A percentile compares a stretch with the other conserved stretches of the same genome.
These are phyloP conservation scores for Sporothrix phasma DNA, from an alignment of 2,329 filamentous ascomycete genomes.

Conservation along the genomic window DNA sequence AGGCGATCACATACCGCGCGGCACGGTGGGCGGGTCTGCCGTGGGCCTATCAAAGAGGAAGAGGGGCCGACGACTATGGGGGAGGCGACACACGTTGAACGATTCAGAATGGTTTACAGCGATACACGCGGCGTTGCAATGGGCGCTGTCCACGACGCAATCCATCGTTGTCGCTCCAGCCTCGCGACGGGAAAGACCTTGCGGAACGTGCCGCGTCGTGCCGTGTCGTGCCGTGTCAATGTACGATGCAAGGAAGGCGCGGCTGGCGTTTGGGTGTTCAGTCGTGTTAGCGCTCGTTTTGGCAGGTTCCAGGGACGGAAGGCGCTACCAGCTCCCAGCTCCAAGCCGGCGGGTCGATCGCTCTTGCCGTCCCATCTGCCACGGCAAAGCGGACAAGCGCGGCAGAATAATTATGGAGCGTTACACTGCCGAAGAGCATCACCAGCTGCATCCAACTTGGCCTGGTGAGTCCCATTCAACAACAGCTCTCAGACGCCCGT, in stretches of 20 bases:
- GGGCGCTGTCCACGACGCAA: background rate
- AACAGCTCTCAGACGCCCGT: background rate
- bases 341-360: background rate
- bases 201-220: slow-evolving; percentile 6
- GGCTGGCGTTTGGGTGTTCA: background rate
- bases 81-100: background rate
- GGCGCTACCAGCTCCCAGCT: background rate
- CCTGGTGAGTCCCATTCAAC: background rate
- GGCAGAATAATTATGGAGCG: slow-evolving; percentile 2
- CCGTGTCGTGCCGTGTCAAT: too few relatives aligned
- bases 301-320: background rate
- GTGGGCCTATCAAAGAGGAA: background rate
- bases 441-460: background rate
- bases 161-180: background rate
- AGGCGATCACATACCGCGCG: background rate
- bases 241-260: background rate
- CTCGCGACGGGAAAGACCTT: background rate
- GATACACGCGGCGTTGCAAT: background rate
- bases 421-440: background rate
- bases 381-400: background rate
- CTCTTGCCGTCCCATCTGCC: background rate
- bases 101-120: background rate
- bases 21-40: background rate
- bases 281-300: background rate
- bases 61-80: background rate